Conservation (phyloP, 768 basidiomycete species). For the Dioszegia hungarica region DNA sequence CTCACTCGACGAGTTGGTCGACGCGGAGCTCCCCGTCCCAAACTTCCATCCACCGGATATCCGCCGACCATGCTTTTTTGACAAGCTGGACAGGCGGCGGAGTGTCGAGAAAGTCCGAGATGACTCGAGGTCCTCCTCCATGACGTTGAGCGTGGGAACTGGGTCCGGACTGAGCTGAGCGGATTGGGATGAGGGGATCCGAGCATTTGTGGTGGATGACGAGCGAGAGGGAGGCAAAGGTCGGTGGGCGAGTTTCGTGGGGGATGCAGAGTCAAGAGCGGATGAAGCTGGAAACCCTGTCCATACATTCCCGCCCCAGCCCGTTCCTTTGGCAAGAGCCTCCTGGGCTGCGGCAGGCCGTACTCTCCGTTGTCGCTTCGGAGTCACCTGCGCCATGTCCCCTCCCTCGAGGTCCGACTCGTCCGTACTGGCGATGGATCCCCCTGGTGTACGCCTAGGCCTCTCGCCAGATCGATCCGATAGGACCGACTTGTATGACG, state of each 20-base stretch:
- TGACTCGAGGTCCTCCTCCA: not conserved
- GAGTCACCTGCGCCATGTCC: constrained; percentile 4
- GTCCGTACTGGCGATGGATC: constrained; percentile 6
- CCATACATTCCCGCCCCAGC: constrained; percentile 14
- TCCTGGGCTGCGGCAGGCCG: constrained; percentile 31
- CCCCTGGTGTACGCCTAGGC: not conserved
- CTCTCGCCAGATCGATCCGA: not conserved
- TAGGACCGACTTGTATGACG: constrained; percentile 12
- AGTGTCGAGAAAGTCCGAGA: constrained; percentile 20
- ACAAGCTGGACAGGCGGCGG: constrained; percentile 29
- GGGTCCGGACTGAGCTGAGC: not conserved
- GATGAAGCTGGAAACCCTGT: constrained; percentile 5
- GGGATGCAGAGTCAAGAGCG: not conserved
- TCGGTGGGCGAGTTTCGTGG: not conserved
- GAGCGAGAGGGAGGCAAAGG: not conserved
- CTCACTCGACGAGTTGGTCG: not conserved
- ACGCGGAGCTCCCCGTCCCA: constrained; percentile 8
- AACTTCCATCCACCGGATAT: constrained; percentile 46
- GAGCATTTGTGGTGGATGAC: not conserved
- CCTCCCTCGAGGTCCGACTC: constrained; percentile 24
- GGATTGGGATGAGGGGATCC: not conserved
- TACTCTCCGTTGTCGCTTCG: constrained; percentile 21
- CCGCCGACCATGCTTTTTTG: constrained; percentile 41
- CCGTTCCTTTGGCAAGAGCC: not conserved
- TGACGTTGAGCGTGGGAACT: not conserved